These are phyloP conservation scores for Trifolium dubium DNA, from an alignment of 306 rosid genomes.

Conservation along the genomic window DNA sequence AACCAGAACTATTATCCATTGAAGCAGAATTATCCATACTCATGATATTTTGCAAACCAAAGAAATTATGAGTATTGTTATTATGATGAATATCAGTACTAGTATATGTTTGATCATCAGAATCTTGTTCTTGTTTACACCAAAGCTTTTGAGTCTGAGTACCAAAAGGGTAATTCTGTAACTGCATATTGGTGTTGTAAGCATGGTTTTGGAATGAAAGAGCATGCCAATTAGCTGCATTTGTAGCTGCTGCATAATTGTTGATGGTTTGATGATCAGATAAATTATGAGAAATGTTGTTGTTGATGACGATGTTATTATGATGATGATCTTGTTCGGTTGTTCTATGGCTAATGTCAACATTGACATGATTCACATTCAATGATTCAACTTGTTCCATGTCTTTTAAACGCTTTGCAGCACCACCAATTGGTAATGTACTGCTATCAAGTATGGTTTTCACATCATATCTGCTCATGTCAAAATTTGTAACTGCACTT, in stretches of 20 bases:
- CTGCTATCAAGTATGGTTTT: constrained; percentile 82
- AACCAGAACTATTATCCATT: constrained; percentile 69
- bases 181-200: constrained; percentile 27
- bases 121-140: constrained; percentile 82
- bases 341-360: constrained; percentile 24
- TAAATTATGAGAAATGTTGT: constrained; percentile 38
- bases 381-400: constrained; percentile 54
- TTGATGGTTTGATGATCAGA: constrained; percentile 38
- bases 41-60: constrained; percentile 50
- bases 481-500: constrained; percentile 94
- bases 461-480: constrained; percentile 88
- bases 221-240: constrained; percentile 55
- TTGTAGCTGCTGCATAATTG: constrained; percentile 14
- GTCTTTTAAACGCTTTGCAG: constrained; percentile 81
- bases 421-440: constrained; percentile 77
- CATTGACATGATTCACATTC: constrained; percentile 27
- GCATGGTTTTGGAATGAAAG: constrained; percentile 61
- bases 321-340: constrained; percentile 35
- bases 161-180: constrained; percentile 51
- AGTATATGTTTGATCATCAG: constrained; percentile 36
- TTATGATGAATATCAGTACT: constrained; percentile 44
- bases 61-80: constrained; percentile 59
- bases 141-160: constrained; percentile 53
- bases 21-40: constrained; percentile 58
- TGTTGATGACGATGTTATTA: neutral